phyloP scores from a whole-genome alignment of 495 filamentous ascomycete species.

The Lentithecium fluviatile region DNA sequence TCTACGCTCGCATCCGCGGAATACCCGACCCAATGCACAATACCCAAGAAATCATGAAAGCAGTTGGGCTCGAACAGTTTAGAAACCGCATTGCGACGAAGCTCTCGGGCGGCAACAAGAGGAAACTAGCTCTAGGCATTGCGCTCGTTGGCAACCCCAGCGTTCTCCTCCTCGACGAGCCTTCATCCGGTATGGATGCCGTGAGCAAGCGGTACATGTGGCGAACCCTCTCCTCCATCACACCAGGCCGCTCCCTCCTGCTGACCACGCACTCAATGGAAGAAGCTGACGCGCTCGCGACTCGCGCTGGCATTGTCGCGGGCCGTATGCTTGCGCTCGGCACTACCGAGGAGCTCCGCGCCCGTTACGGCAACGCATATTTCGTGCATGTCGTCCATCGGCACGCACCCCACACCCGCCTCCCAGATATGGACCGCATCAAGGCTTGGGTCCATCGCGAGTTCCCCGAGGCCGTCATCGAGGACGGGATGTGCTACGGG shows the following conservation, averaged over 20 bases:
- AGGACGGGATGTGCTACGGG: background rate
- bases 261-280: conserved; percentile 49
- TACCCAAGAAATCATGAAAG: conserved; percentile 43
- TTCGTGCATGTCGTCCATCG: background rate
- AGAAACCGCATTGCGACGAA: conserved; percentile 59
- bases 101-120: conserved; percentile 68
- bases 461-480: background rate
- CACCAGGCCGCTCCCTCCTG: conserved; percentile 59
- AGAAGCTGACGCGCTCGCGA: conserved; percentile 27
- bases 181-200: conserved; percentile 65
- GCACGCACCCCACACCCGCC: background rate
- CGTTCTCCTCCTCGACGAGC: conserved; percentile 63
- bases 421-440: background rate
- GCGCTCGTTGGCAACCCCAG: conserved; percentile 71
- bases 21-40: conserved; percentile 63
- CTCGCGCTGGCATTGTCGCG: conserved; percentile 18
- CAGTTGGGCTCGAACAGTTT: background rate
- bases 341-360: background rate
- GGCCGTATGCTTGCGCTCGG: conserved; percentile 34
- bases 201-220: conserved; percentile 74
- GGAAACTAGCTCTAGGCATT: conserved; percentile 68
- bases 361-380: background rate
- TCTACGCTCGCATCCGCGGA: conserved; percentile 69
- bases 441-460: background rate
- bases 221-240: conserved; percentile 54